These are phyloP conservation scores for Pythium oligandrum DNA, from an alignment of 352 stramenopile genomes.

Conservation along the genomic window DNA sequence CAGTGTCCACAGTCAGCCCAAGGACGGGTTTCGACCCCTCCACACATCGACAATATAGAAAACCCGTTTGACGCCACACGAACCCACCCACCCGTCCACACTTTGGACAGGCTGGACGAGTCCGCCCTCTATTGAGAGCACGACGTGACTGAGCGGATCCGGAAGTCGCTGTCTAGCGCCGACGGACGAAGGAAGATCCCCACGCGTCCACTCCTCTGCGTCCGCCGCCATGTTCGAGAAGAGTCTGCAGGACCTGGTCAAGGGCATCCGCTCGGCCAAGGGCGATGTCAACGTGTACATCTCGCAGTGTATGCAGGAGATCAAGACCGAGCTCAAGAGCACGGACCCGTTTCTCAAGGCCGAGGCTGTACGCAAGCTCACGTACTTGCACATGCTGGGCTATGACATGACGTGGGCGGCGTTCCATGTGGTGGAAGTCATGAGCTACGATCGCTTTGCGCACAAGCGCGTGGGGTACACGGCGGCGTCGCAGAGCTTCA, in stretches of 20 bases:
- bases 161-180: no score
- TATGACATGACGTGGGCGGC: constrained; percentile 98
- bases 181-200: no score
- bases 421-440: constrained; percentile 98
- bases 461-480: constrained; percentile 98
- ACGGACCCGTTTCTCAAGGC: constrained; percentile 96
- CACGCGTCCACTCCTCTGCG: constrained; percentile 1
- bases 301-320: constrained; percentile 95
- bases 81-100: no score
- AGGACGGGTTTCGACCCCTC: no score
- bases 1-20: no score
- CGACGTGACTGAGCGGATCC: no score
- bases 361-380: constrained; percentile 96
- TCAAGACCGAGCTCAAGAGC: constrained; percentile 96
- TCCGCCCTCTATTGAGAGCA: no score
- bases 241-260: constrained; percentile 97
- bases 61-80: no score
- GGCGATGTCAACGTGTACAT: constrained; percentile 96
- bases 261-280: constrained; percentile 97
- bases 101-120: no score
- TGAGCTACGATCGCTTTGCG: constrained; percentile 93
- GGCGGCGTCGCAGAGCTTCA: constrained; percentile 94
- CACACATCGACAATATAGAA: no score
- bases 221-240: constrained; percentile 95
- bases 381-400: constrained; percentile 97